Evolutionary conservation across 1,284 basidiomycete species (phyloP).

Genomic region (Ganoderma meredithae): DNA sequence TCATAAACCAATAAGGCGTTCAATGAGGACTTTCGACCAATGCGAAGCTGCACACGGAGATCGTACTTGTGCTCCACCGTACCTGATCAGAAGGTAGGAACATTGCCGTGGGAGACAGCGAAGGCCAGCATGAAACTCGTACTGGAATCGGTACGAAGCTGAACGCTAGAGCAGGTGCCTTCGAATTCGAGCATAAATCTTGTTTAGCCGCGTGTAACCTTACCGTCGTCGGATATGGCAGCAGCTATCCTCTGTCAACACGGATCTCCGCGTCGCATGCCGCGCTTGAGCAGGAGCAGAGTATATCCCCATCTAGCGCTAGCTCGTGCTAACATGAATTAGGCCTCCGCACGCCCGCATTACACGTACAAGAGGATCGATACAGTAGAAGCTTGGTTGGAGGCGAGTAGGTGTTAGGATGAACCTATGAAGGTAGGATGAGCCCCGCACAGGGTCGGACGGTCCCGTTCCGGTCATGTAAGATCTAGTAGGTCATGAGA

Average conservation of each 20-base stretch:
- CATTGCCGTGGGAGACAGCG: too few species aligned
- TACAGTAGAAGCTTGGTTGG: not conserved
- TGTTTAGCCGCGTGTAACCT: too few species aligned
- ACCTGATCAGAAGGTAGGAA: too few species aligned
- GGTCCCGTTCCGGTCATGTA: not conserved
- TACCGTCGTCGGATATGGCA: too few species aligned
- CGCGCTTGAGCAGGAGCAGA: not conserved
- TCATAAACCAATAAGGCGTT: not conserved
- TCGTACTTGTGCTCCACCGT: too few species aligned
- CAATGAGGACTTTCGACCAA: not conserved
- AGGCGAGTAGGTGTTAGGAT: not conserved
- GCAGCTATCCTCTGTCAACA: too few species aligned
- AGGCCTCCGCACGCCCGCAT: not conserved
- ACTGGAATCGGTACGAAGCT: too few species aligned
- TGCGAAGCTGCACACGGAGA: not conserved
- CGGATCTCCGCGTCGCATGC: too few species aligned
- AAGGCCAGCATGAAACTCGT: too few species aligned
- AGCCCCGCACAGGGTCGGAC: not conserved
- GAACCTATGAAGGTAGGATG: not conserved
- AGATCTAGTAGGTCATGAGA: not conserved
- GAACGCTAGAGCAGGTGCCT: too few species aligned
- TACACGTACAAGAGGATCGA: not conserved
- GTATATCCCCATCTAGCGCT: not conserved
- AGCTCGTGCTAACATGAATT: not conserved
- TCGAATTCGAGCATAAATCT: too few species aligned